phyloP scores from a whole-genome alignment of 441 rosid species.

The Geranium incanum region DNA sequence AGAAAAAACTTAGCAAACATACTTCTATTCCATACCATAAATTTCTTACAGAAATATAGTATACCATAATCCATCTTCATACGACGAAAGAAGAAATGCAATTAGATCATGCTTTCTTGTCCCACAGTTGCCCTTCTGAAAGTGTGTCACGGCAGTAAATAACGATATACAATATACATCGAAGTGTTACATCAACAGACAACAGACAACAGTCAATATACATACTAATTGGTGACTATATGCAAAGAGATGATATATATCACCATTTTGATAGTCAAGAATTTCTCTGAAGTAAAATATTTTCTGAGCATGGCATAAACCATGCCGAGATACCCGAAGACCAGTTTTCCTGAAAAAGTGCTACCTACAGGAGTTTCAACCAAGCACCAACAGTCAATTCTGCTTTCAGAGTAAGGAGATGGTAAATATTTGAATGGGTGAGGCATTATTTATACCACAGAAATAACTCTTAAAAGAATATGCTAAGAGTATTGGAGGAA shows the following conservation, averaged over 20 bases:
- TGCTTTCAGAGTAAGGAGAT: neutral
- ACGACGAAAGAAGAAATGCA: constrained; percentile 41
- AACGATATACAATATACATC: constrained; percentile 18
- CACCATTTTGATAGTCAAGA: neutral
- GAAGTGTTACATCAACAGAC: constrained; percentile 11
- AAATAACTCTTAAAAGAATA: neutral
- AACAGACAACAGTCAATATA: neutral
- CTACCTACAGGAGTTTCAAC: too few relatives aligned
- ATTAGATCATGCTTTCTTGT: constrained; percentile 64
- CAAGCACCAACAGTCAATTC: too few relatives aligned
- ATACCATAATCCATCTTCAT: constrained; percentile 51
- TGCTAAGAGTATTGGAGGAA: neutral
- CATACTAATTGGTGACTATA: neutral
- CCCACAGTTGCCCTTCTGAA: constrained; percentile 41
- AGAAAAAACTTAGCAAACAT: constrained; percentile 14
- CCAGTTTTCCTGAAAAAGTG: too few relatives aligned
- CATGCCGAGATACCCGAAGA: too few relatives aligned
- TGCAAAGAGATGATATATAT: neutral
- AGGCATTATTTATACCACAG: neutral
- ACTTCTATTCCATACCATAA: neutral
- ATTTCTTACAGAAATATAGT: constrained; percentile 13
- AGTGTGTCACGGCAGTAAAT: constrained; percentile 21
- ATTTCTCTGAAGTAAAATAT: neutral
- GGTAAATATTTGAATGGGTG: neutral
- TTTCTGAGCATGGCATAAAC: too few relatives aligned